Evolutionary conservation across 2,329 filamentous ascomycete species (phyloP).

Genomic region (Penicillium sp.): DNA sequence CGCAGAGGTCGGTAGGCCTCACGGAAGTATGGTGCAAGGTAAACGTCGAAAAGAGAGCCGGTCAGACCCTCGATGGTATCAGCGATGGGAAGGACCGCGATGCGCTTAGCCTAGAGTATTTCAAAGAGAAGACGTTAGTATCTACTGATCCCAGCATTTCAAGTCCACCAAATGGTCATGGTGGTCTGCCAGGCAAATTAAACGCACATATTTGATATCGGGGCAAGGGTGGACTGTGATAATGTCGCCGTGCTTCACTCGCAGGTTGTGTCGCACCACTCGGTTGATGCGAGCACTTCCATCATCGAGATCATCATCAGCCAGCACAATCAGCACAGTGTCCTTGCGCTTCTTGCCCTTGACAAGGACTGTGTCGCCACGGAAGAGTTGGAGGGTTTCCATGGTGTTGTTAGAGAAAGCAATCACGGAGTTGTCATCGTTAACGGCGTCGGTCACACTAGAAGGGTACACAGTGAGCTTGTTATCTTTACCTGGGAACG

Average conservation of each 20-base stretch:
- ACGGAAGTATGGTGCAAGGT: conserved; percentile 98
- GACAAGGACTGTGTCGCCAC: conserved; percentile 94
- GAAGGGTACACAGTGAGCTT: conserved; percentile 20
- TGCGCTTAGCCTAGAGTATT: conserved; percentile 77
- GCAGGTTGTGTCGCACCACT: conserved; percentile 94
- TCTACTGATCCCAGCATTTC: neutral
- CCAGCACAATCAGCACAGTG: conserved; percentile 93
- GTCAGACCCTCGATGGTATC: conserved; percentile 97
- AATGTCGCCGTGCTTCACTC: conserved; percentile 97
- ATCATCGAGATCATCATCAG: conserved; percentile 96
- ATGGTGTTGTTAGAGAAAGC: conserved; percentile 97
- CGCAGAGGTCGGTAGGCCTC: conserved; percentile 96
- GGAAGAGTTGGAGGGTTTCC: conserved; percentile 97
- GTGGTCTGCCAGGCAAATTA: neutral
- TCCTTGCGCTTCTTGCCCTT: conserved; percentile 99
- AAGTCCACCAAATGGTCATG: neutral
- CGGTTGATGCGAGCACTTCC: conserved; percentile 96
- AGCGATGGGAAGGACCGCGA: conserved; percentile 94
- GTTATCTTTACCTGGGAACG: neutral
- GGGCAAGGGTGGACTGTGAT: conserved; percentile 96
- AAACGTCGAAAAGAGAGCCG: conserved; percentile 96
- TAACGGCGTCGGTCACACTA: conserved; percentile 95
- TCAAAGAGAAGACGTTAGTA: conserved; percentile 17
- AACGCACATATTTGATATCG: conserved; percentile 99
- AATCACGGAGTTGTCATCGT: conserved; percentile 99